These are phyloP conservation scores for Sanghuangporus baumii DNA, from an alignment of 1,284 basidiomycete genomes.

Conservation along the genomic window DNA sequence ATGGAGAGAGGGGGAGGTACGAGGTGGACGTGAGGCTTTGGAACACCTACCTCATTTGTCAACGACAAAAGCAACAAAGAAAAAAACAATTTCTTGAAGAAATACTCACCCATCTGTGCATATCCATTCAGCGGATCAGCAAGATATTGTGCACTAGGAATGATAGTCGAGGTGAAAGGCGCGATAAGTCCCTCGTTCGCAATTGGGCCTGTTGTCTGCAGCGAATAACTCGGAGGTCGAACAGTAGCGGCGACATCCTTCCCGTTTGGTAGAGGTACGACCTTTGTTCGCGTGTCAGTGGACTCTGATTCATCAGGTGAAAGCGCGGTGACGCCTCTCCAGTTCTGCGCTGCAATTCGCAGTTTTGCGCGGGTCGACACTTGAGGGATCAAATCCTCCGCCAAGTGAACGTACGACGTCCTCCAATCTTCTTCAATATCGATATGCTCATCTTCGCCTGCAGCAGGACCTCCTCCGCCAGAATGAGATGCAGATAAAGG, in stretches of 20 bases:
- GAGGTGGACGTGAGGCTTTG: constrained; percentile 75
- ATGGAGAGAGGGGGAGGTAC: constrained; percentile 78
- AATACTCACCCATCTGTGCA: constrained; percentile 44
- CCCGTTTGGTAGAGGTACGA: constrained; percentile 17
- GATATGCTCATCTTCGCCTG: constrained; percentile 39
- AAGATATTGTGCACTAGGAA: constrained; percentile 57
- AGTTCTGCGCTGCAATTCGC: constrained; percentile 52
- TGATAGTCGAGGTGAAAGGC: constrained; percentile 52
- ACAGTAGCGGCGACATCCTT: constrained; percentile 31
- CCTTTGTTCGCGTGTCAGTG: constrained; percentile 25
- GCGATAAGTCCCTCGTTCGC: constrained; percentile 45
- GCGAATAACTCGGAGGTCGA: constrained; percentile 45
- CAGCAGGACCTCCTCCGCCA: constrained; percentile 11
- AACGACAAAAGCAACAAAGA: background rate
- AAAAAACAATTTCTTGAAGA: background rate
- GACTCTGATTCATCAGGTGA: constrained; percentile 27
- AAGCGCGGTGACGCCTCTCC: constrained; percentile 67
- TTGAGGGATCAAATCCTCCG: constrained; percentile 46
- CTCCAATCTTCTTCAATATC: constrained; percentile 40
- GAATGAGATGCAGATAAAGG: background rate
- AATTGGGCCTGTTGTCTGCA: constrained; percentile 45
- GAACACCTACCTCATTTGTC: constrained; percentile 38
- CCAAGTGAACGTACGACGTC: constrained; percentile 40
- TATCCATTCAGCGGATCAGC: constrained; percentile 65
- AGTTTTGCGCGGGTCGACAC: constrained; percentile 48